Conservation (phyloP, 2,329 filamentous ascomycete species). For the Calonectria pauciramosa region DNA sequence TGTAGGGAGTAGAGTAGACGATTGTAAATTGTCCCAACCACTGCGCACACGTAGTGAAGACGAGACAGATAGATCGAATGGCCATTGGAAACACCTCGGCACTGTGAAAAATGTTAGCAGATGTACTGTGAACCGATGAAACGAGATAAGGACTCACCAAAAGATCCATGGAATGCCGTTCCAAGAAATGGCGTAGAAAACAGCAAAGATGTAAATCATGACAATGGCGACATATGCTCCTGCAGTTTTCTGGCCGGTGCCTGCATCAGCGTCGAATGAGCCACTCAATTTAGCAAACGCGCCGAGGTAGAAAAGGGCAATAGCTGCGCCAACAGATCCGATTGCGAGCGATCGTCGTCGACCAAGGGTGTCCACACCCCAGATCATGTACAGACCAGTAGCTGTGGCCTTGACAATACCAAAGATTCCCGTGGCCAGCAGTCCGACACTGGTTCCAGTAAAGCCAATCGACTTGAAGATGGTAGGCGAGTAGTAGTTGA, state of each 20-base stretch:
- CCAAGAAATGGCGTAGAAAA: conserved; percentile 17
- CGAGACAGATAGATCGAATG: conserved; percentile 44
- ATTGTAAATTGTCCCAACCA: conserved; percentile 49
- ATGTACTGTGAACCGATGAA: neutral
- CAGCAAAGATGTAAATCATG: conserved; percentile 27
- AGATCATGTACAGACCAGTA: conserved; percentile 27
- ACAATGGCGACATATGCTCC: conserved; percentile 30
- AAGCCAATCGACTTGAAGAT: conserved; percentile 75
- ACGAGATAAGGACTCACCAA: conserved; percentile 8
- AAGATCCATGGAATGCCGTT: conserved; percentile 34
- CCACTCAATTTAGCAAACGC: conserved; percentile 21
- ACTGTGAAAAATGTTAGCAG: neutral
- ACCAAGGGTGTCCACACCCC: conserved; percentile 27
- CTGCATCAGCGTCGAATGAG: conserved; percentile 13
- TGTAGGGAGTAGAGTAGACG: conserved; percentile 46
- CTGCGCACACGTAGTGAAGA: conserved; percentile 43
- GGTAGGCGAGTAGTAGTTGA: conserved; percentile 74
- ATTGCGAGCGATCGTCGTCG: conserved; percentile 24
- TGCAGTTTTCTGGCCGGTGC: neutral
- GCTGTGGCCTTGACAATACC: conserved; percentile 67
- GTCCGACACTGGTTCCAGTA: conserved; percentile 66
- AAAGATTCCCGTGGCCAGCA: conserved; percentile 76
- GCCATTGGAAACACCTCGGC: conserved; percentile 45
- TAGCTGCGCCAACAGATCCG: conserved; percentile 20
- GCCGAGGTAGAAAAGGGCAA: conserved; percentile 25